Conservation (phyloP, 2,329 filamentous ascomycete species). For the Alternaria sp. region DNA sequence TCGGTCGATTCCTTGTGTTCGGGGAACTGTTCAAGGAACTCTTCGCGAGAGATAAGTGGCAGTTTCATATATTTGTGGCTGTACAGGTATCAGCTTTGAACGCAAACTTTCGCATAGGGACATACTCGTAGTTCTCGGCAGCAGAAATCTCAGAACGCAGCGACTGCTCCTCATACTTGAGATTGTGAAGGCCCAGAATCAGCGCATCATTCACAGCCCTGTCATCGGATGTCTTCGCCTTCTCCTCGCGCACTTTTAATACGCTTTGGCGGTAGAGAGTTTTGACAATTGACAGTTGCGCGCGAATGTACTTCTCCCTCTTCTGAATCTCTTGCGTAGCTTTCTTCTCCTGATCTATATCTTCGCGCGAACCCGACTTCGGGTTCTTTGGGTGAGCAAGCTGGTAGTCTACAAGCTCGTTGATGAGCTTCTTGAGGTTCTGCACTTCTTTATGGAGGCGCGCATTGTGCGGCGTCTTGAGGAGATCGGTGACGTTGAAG, state of each 20-base stretch:
- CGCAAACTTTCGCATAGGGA: slow-evolving; percentile 31
- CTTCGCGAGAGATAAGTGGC: slow-evolving; percentile 82
- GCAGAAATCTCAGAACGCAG: slow-evolving; percentile 88
- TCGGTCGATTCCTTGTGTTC: slow-evolving; percentile 77
- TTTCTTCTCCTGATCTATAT: slow-evolving; percentile 38
- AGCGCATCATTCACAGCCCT: slow-evolving; percentile 90
- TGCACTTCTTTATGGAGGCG: slow-evolving; percentile 44
- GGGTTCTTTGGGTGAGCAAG: slow-evolving; percentile 34
- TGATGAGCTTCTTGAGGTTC: slow-evolving; percentile 43
- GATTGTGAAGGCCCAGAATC: slow-evolving; percentile 91
- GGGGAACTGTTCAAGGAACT: slow-evolving; percentile 80
- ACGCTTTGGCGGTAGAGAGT: slow-evolving; percentile 84
- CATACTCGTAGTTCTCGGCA: slow-evolving; percentile 91
- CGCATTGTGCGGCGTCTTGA: slow-evolving; percentile 43
- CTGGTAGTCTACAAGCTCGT: slow-evolving; percentile 46
- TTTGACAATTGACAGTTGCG: slow-evolving; percentile 67
- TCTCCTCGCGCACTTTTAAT: slow-evolving; percentile 83
- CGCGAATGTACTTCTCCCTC: slow-evolving; percentile 77
- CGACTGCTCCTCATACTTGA: slow-evolving; percentile 95
- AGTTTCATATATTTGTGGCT: slow-evolving; percentile 90
- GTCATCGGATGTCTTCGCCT: slow-evolving; percentile 83
- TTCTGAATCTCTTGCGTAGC: slow-evolving; percentile 36
- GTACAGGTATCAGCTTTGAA: slow-evolving; percentile 21
- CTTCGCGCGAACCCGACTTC: slow-evolving; percentile 30
- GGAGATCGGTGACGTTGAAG: slow-evolving; percentile 36